A percentile compares a stretch with the other conserved stretches of the same genome.
Evolutionary conservation across 805 yeast species (phyloP).

Genomic region (Scheffersomyces amazonensis): DNA sequence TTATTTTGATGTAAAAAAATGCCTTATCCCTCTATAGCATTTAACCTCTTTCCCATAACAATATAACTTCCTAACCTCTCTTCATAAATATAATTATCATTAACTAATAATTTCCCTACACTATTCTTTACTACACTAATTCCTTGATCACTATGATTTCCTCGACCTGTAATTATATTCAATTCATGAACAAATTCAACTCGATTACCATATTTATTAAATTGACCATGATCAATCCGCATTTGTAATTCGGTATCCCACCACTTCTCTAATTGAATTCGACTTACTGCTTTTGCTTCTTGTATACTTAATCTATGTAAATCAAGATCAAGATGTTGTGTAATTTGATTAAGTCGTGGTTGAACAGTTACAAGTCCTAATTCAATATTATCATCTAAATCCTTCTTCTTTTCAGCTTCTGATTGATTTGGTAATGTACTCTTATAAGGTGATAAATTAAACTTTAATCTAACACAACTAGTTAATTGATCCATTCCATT

Average conservation of each 20-base stretch:
- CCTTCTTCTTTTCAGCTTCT: no score
- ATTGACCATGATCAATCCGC: constrained; percentile 39
- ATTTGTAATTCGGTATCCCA: constrained; percentile 54
- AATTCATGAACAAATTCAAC: constrained; percentile 44
- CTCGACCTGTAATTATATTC: constrained; percentile 63
- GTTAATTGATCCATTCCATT: no score
- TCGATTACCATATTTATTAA: constrained; percentile 26
- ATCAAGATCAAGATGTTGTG: constrained; percentile 38
- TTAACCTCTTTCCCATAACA: constrained; percentile 15
- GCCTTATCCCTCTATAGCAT: no score
- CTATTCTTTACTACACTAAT: constrained; percentile 44
- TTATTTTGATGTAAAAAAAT: no score
- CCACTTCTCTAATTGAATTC: constrained; percentile 48
- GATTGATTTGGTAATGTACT: no score
- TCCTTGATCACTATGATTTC: constrained; percentile 63
- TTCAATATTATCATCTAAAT: no score
- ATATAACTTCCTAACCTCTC: constrained; percentile 36
- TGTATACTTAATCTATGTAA: constrained; percentile 53
- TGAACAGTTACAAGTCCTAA: no score
- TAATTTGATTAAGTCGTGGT: neutral
- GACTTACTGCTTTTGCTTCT: constrained; percentile 42
- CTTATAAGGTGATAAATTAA: no score
- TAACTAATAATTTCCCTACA: constrained; percentile 38
- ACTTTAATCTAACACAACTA: no score
- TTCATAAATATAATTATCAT: constrained; percentile 38